A percentile compares a stretch with the other conserved stretches of the same genome.
These are phyloP conservation scores for Chimonanthus praecox DNA, from an alignment of 164 flowering plant species.

Conservation along the genomic window DNA sequence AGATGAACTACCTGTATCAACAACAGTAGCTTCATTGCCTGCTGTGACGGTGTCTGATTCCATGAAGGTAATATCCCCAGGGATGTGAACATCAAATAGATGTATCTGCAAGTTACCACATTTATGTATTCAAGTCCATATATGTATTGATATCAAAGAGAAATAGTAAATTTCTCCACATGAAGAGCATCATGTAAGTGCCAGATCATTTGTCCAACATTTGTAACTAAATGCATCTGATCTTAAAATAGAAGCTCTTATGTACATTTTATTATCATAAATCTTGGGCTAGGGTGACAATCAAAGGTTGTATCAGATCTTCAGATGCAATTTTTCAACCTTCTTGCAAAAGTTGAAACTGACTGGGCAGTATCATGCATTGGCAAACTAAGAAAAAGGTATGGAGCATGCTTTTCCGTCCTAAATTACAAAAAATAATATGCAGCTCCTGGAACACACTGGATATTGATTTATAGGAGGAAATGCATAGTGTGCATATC, in stretches of 20 bases:
- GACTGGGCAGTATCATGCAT: background rate
- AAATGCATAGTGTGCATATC: background rate
- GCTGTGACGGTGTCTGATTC: slow-evolving; percentile 38
- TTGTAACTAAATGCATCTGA: background rate
- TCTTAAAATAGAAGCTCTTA: no score
- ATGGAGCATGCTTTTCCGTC: background rate
- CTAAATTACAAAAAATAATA: background rate
- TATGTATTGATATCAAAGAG: background rate
- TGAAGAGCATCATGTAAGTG: background rate
- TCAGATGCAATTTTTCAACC: background rate
- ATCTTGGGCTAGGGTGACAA: background rate
- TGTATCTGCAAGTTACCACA: slow-evolving; percentile 28
- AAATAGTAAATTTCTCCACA: background rate
- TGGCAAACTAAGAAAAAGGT: background rate
- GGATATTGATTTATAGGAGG: background rate
- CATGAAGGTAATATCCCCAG: slow-evolving; percentile 37
- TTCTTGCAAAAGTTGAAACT: background rate
- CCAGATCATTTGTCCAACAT: background rate
- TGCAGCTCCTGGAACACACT: background rate
- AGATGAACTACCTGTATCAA: slow-evolving; percentile 35
- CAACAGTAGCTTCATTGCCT: slow-evolving; percentile 34
- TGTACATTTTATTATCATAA: background rate
- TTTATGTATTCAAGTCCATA: background rate
- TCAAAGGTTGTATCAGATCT: background rate
- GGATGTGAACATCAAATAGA: slow-evolving; percentile 37